Evolutionary conservation across 2,329 filamentous ascomycete genomes (phyloP), one percentile per base, ranked within the genome.

Genomic region (Xylaria sp.): DNA sequence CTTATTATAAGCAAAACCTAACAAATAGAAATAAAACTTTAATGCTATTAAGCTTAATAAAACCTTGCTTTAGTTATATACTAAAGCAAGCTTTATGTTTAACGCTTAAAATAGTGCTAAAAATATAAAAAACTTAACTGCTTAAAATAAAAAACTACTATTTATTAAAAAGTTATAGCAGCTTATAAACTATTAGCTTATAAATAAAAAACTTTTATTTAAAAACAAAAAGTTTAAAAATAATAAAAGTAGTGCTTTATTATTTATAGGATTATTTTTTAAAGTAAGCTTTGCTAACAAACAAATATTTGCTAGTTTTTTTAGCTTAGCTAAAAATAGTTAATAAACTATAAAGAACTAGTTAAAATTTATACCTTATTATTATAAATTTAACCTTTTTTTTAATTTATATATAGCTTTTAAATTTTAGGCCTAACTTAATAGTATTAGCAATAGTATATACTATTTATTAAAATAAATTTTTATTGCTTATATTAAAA

Each of bases 351-450:
- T 27, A 40, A 19, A 25, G 40, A 38, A 46, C 38, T 29, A 53
- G 9, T 59, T 43, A 29, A 38, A 31, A 27, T 21, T 29, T n/a
- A n/a, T n/a, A n/a, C n/a, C n/a, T n/a, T n/a, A n/a, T n/a, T n/a
- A n/a, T n/a, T n/a, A n/a, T n/a, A 17, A 37, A 23, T n/a, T 46
- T 53, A 25, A 44, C 29, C 15, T 52, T 52, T 52, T 44, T 52
- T 25, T 23, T 35, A 52, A 58, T 38, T 33, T 58, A 44, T 52
- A 58, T 44, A 52, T 52, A 58, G 13, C 27, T 11, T 46, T 52
- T 31, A 35, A 35, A 44, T 44, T 38, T 21, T 58, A 58, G 33
- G 15, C 15, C 6, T 25, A 51, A 17, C 15, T 51, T 27, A 51
- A 51, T 27, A 41, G n/a, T 31, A 52, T 52, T 40, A 40, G 15